A percentile compares a stretch with the other conserved stretches of the same genome.
Evolutionary conservation across 2,329 filamentous ascomycete species (phyloP).

Genomic region (Verticillium dahliae): DNA sequence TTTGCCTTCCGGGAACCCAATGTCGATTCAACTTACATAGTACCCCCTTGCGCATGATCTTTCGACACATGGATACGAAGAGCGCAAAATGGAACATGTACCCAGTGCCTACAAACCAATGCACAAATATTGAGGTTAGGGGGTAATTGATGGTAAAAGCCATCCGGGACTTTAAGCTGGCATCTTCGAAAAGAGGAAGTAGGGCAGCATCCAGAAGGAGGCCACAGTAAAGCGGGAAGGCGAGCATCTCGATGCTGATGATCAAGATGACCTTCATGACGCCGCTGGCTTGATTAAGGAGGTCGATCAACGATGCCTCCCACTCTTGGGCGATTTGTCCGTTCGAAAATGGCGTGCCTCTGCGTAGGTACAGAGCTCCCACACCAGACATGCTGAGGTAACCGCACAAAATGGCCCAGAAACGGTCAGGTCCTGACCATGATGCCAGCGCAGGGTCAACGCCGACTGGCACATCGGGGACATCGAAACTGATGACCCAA

Average conservation of each 20-base stretch:
- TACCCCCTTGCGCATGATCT: constrained; percentile 92
- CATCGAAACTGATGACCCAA: constrained; percentile 53
- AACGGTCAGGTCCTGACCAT: constrained; percentile 61
- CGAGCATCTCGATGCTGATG: constrained; percentile 98
- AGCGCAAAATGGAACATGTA: constrained; percentile 99
- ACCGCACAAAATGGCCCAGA: constrained; percentile 70
- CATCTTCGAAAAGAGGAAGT: constrained; percentile 79
- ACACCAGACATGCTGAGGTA: constrained; percentile 71
- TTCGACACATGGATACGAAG: constrained; percentile 97
- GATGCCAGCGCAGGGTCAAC: constrained; percentile 55
- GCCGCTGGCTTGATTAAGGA: constrained; percentile 86
- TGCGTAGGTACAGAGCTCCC: constrained; percentile 72
- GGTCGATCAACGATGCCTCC: constrained; percentile 76
- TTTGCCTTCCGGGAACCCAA: neutral
- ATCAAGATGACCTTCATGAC: constrained; percentile 98
- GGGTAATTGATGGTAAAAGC: constrained; percentile 74
- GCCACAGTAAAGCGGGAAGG: constrained; percentile 93
- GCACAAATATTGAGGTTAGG: constrained; percentile 87
- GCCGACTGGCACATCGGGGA: constrained; percentile 26
- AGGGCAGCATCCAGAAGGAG: constrained; percentile 83
- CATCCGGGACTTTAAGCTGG: constrained; percentile 70
- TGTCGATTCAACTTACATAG: constrained; percentile 58
- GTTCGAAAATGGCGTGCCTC: constrained; percentile 61
- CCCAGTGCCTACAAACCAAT: constrained; percentile 97
- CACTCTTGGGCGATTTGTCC: constrained; percentile 49